A percentile compares a stretch with the other conserved stretches of the same genome.
These are phyloP conservation scores for Ceraceosorus guamensis DNA, from an alignment of 1,284 basidiomycete genomes.

Conservation along the genomic window DNA sequence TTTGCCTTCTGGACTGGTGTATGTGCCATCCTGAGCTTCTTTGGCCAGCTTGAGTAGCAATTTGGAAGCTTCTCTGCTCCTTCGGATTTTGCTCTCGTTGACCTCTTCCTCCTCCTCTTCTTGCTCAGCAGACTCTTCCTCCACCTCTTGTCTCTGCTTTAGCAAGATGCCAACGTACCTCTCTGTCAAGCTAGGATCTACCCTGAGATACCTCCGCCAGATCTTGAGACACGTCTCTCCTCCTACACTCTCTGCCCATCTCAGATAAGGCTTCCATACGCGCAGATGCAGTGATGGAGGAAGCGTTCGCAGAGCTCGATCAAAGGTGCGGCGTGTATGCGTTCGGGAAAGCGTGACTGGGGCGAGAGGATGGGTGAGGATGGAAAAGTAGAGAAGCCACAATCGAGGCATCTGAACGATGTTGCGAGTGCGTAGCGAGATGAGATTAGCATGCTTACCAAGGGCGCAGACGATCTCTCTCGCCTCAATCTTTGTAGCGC, in stretches of 20 bases:
- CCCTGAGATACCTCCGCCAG: conserved; percentile 79
- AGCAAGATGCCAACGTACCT: conserved; percentile 40
- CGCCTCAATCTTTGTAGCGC: too few species aligned
- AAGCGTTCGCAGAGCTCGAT: conserved; percentile 85
- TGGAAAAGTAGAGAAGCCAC: conserved; percentile 85
- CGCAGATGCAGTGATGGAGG: conserved; percentile 88
- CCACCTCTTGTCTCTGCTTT: conserved; percentile 8
- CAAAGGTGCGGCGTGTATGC: conserved; percentile 87
- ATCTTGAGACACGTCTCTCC: conserved; percentile 77
- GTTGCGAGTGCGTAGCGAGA: background rate
- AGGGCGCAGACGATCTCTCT: too few species aligned
- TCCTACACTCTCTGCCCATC: conserved; percentile 79
- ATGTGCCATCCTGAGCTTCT: conserved; percentile 73
- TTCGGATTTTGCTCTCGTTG: background rate
- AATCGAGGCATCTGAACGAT: conserved; percentile 69
- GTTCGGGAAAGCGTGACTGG: conserved; percentile 75
- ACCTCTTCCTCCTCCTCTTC: conserved; percentile 9
- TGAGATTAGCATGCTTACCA: background rate
- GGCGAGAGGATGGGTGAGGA: conserved; percentile 83
- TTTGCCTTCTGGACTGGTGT: conserved; percentile 83
- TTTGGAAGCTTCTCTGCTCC: conserved; percentile 77
- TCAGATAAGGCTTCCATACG: conserved; percentile 88
- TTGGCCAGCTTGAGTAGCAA: conserved; percentile 74
- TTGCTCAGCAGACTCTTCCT: background rate
- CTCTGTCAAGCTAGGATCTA: conserved; percentile 48